phyloP scores from a whole-genome alignment of 306 rosid genomes.

The Luffa acutangula region DNA sequence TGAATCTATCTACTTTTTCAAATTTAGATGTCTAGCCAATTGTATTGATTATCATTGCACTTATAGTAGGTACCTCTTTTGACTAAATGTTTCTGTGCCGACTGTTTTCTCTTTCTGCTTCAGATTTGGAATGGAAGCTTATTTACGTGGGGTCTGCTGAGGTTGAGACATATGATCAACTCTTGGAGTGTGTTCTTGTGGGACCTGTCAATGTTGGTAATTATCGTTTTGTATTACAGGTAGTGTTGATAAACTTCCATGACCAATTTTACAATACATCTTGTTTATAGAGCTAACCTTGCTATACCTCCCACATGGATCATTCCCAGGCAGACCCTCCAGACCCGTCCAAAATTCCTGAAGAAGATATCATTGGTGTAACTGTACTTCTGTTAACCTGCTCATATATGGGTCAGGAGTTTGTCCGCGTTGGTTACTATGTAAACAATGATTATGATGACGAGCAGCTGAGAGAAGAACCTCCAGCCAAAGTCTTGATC shows the following conservation, averaged over 20 bases:
- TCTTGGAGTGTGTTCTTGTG: constrained; percentile 82
- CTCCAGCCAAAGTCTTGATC: constrained; percentile 57
- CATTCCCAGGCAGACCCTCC: constrained; percentile 75
- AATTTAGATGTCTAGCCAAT: not conserved
- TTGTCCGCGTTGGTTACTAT: constrained; percentile 76
- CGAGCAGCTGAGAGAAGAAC: constrained; percentile 87
- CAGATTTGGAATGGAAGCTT: constrained; percentile 97
- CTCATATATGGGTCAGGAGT: constrained; percentile 85
- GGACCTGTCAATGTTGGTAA: constrained; percentile 96
- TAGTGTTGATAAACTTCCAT: constrained; percentile 11
- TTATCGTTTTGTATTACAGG: constrained; percentile 82
- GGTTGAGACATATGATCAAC: constrained; percentile 86
- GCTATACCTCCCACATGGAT: constrained; percentile 12
- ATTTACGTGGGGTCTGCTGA: constrained; percentile 89
- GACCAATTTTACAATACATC: not conserved
- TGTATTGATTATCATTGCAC: not conserved
- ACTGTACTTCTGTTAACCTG: constrained; percentile 78
- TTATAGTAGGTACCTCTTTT: not conserved
- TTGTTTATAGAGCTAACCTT: constrained; percentile 37
- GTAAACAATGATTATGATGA: constrained; percentile 94
- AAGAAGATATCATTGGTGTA: constrained; percentile 87
- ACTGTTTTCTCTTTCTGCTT: not conserved
- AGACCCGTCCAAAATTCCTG: constrained; percentile 85
- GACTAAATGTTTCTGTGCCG: not conserved
- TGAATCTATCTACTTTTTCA: not conserved